Conservation (phyloP, 2,329 filamentous ascomycete species). For the Aureobasidium sp. region DNA sequence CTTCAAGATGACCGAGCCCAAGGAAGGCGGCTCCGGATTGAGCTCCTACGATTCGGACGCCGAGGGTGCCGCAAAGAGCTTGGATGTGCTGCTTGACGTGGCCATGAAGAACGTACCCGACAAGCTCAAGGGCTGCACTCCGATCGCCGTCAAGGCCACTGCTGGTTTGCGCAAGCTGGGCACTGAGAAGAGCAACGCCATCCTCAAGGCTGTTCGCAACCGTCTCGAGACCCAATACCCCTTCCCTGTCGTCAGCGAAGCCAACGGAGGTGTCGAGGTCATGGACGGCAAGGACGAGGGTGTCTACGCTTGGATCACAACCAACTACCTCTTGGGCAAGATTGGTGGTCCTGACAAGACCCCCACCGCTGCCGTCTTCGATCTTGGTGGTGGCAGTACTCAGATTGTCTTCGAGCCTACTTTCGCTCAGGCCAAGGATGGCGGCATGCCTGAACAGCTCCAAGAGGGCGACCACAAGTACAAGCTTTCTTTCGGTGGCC, state of each 20-base stretch:
- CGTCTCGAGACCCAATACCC: constrained; percentile 85
- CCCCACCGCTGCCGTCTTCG: constrained; percentile 88
- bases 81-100: constrained; percentile 80
- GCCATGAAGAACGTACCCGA: constrained; percentile 80
- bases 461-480: constrained; percentile 94
- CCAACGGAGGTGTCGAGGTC: constrained; percentile 82
- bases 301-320: constrained; percentile 98
- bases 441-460: constrained; percentile 78
- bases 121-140: constrained; percentile 81
- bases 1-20: constrained; percentile 89
- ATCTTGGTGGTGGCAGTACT: constrained; percentile 92
- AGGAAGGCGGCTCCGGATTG: constrained; percentile 65
- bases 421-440: constrained; percentile 62
- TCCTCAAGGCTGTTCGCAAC: constrained; percentile 72
- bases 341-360: constrained; percentile 87
- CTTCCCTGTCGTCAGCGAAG: constrained; percentile 83
- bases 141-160: constrained; percentile 95
- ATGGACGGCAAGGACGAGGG: constrained; percentile 98
- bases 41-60: constrained; percentile 84
- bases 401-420: constrained; percentile 98
- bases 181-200: constrained; percentile 67
- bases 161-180: constrained; percentile 87
- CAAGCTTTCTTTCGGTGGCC: constrained; percentile 78
- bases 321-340: constrained; percentile 96
- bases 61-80: constrained; percentile 76